These are phyloP conservation scores for Strigomonas culicis DNA, from an alignment of 208 protist species.

Conservation along the genomic window DNA sequence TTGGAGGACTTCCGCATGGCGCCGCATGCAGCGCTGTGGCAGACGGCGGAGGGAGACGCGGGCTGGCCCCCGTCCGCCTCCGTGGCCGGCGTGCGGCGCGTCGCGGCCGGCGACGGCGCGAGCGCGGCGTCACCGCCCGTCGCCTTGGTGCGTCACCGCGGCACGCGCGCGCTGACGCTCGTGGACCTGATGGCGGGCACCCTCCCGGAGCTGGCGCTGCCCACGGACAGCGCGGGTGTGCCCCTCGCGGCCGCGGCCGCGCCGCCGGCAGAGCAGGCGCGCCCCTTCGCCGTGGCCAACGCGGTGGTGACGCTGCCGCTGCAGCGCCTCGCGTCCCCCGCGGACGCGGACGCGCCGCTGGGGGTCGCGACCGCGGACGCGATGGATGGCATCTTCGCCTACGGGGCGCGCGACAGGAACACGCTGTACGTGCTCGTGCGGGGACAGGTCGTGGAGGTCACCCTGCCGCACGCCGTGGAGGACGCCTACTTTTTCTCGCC, in stretches of 20 bases:
- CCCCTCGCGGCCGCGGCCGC: background rate
- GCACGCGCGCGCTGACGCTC: background rate
- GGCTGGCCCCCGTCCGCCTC: no score
- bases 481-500: background rate
- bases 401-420: background rate
- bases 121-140: background rate
- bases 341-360: background rate
- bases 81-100: background rate
- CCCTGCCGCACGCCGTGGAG: background rate
- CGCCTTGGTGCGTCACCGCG: background rate
- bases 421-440: background rate
- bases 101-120: background rate
- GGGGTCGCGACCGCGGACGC: background rate
- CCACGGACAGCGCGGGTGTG: background rate
- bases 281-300: background rate
- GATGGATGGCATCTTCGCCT: background rate
- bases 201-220: background rate
- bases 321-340: background rate
- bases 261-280: background rate
- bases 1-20: background rate
- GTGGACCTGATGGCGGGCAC: slow-evolving; percentile 2
- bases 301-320: background rate
- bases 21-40: background rate
- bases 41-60: no score
- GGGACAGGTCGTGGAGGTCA: background rate